Evolutionary conservation across 805 yeast genomes (phyloP), one percentile per base, ranked within the genome.

Genomic region (Tetrapisispora fleetii): DNA sequence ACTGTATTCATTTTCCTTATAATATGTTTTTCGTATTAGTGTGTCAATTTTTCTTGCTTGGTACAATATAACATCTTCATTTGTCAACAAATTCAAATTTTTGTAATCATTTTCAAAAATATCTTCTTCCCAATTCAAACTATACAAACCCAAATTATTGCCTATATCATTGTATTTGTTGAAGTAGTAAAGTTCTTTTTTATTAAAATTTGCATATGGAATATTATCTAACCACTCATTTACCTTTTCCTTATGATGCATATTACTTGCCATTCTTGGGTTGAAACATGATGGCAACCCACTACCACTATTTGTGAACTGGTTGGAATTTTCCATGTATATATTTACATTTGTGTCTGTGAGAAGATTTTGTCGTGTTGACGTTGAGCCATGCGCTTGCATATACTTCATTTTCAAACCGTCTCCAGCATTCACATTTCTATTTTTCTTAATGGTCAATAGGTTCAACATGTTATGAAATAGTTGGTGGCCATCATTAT

Each of bases 161-260:
- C 51, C 63, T 3, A 46, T 17, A 2, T 52, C 58, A 7, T 50
- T 55, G 2, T 51, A 50, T 1, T 50, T 45, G 40, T 56, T 56
- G 43, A 49, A 70, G 28, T 41, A 41, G 9, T 41, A 19, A 19
- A 32, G 30, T 3, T 32, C 44, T 5, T 28, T 41, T n/a, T 19
- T 41, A 13, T 41, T 41, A 1, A 41, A 19, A 19, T 41, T 41
- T 10, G 44, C 19, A 9, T 72, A 58, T 1, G 90, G 90, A 3
- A 85, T 73, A 28, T 71, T 69, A 3, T 67, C 66, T 35, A 85
- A 74, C 93, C 93, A 85, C 7, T 62, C 66, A 37, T 70, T 70
- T 1, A 85, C 85, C 56, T 84, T 85, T 56, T 85, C 91, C 43
- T 65, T 68, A 52, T 73, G 76, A 1, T 79, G 72, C 89, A 85